Conservation (phyloP, 2,329 filamentous ascomycete genomes). For the Hortaea werneckii region DNA sequence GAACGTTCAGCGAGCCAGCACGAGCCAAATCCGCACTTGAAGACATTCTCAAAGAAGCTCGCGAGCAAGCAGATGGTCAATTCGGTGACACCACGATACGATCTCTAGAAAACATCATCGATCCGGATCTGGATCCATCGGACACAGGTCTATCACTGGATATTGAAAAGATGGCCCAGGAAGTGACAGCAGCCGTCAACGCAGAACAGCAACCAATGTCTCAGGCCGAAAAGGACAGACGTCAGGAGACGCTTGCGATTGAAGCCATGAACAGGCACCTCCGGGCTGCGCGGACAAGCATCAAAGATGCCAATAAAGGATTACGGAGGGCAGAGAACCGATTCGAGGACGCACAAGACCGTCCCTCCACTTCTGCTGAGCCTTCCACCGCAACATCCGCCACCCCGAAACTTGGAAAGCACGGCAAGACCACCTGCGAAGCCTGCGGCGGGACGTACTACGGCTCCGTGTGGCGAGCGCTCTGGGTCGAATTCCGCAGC, state of each 20-base stretch:
- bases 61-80: conserved; percentile 17
- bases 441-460: conserved; percentile 17
- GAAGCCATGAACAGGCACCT: conserved; percentile 33
- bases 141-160: conserved; percentile 16
- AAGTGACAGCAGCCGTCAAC: conserved; percentile 1
- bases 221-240: conserved; percentile 32
- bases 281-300: conserved; percentile 29
- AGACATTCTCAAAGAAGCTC: conserved; percentile 31
- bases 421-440: conserved; percentile 9
- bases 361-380: background rate
- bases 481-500: conserved; percentile 20
- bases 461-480: conserved; percentile 16
- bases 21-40: conserved; percentile 26
- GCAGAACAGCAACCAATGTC: conserved; percentile 12
- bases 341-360: conserved; percentile 23
- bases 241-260: conserved; percentile 32
- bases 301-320: conserved; percentile 35
- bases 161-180: conserved; percentile 3
- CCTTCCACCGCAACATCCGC: background rate
- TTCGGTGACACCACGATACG: conserved; percentile 39
- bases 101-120: conserved; percentile 37
- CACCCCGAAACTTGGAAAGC: background rate
- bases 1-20: conserved; percentile 9
- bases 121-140: conserved; percentile 16
- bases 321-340: conserved; percentile 32